Evolutionary conservation across 75 land plant species (phyloP).

Genomic region (Azolla pinnata): DNA sequence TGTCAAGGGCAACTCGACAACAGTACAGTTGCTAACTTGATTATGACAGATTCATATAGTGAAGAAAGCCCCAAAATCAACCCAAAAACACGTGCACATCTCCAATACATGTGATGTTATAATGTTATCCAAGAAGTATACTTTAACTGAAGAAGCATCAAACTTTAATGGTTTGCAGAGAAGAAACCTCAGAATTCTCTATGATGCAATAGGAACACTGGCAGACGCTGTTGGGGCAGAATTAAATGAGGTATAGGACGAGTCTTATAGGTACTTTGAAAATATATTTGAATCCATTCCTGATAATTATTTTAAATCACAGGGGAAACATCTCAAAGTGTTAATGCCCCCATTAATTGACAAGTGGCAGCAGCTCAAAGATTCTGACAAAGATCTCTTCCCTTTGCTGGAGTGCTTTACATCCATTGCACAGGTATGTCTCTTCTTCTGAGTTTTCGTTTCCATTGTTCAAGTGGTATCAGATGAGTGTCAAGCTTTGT

Average conservation of each 20-base stretch:
- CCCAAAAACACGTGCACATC: no score
- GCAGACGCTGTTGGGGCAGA: slow-evolving; percentile 97
- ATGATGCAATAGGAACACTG: slow-evolving; percentile 98
- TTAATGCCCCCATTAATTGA: slow-evolving; percentile 92
- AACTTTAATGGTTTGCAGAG: slow-evolving; percentile 40
- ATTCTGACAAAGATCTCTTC: slow-evolving; percentile 88
- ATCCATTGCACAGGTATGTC: slow-evolving; percentile 90
- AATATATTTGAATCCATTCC: slow-evolving; percentile 1
- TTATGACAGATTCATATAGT: no score
- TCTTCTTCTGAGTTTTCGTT: neutral
- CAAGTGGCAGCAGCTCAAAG: slow-evolving; percentile 93
- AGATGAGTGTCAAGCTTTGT: no score
- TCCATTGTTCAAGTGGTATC: no score
- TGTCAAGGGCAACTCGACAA: no score
- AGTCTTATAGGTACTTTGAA: no score
- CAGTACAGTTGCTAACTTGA: no score
- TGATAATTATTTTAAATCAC: slow-evolving; percentile 4
- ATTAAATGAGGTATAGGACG: slow-evolving; percentile 90
- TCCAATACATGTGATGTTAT: no score
- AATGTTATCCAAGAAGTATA: no score
- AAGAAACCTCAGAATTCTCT: slow-evolving; percentile 78
- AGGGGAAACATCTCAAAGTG: slow-evolving; percentile 76
- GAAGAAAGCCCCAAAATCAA: no score
- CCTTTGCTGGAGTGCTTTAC: slow-evolving; percentile 98
- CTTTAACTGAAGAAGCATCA: no score